Evolutionary conservation across 108 stramenopile species (phyloP).

Genomic region (Nitzschia sp.): DNA sequence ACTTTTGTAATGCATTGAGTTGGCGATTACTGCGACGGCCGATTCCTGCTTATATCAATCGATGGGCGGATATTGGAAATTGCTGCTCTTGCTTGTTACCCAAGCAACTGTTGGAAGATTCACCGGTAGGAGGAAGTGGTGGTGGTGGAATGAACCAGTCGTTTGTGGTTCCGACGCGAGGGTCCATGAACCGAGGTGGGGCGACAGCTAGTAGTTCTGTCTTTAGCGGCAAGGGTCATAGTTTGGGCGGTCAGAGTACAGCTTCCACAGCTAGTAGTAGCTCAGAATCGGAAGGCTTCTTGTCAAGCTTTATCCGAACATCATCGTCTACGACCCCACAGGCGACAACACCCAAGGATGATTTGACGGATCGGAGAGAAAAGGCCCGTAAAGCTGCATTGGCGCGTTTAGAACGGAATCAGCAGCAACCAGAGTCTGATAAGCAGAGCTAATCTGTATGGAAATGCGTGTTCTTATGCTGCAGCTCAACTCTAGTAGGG

Average conservation of each 20-base stretch:
- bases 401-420: slow-evolving; percentile 55
- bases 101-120: slow-evolving; percentile 69
- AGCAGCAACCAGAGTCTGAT: slow-evolving; percentile 12
- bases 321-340: not conserved
- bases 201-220: slow-evolving; percentile 29
- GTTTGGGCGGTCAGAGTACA: slow-evolving; percentile 32
- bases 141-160: slow-evolving; percentile 34
- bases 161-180: slow-evolving; percentile 48
- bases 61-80: slow-evolving; percentile 79
- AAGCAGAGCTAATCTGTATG: slow-evolving; percentile 5
- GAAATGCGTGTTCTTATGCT: not conserved
- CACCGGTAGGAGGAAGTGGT: slow-evolving; percentile 70
- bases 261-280: not conserved
- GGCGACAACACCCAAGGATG: slow-evolving; percentile 32
- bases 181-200: slow-evolving; percentile 44
- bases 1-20: slow-evolving; percentile 89
- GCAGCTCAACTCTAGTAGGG: not conserved
- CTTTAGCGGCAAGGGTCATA: slow-evolving; percentile 58
- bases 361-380: slow-evolving; percentile 82
- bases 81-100: slow-evolving; percentile 85
- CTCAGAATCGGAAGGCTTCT: slow-evolving; percentile 13
- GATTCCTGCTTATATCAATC: slow-evolving; percentile 88
- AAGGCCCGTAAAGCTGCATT: slow-evolving; percentile 81
- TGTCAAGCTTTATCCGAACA: not conserved
- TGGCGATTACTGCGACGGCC: slow-evolving; percentile 57